Conservation (phyloP, 768 basidiomycete species). For the Erythrobasidium yunnanense region DNA sequence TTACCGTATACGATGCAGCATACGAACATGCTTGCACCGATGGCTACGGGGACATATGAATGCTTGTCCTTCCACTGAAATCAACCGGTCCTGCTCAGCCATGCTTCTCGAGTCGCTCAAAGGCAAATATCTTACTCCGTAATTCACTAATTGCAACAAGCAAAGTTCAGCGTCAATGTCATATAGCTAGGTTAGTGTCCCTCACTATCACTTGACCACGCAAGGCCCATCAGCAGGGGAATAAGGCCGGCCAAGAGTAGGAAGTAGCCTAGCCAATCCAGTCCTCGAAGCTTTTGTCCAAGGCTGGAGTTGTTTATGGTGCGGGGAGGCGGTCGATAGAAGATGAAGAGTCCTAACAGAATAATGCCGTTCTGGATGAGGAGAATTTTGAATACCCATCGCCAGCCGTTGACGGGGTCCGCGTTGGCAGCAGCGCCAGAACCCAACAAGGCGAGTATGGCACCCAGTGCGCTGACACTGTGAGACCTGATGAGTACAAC, state of each 20-base stretch:
- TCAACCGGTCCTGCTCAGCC: neutral
- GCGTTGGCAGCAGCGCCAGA: neutral
- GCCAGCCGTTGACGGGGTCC: constrained; percentile 14
- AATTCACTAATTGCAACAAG: too few species aligned
- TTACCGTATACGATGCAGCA: neutral
- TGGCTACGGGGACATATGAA: constrained; percentile 3
- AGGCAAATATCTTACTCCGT: neutral
- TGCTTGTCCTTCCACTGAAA: constrained; percentile 17
- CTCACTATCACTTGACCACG: constrained; percentile 3
- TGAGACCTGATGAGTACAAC: neutral
- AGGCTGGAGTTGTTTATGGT: neutral
- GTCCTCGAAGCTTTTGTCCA: neutral
- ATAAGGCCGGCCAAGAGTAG: constrained; percentile 5
- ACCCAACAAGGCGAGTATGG: neutral
- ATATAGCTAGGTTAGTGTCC: too few species aligned
- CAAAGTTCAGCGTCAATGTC: too few species aligned
- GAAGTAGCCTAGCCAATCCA: constrained; percentile 25
- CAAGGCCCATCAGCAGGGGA: constrained; percentile 17
- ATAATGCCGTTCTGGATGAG: constrained; percentile 1
- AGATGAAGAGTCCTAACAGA: neutral
- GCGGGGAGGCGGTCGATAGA: constrained; percentile 11
- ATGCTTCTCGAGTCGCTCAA: neutral
- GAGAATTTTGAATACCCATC: neutral
- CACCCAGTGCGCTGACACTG: too few species aligned
- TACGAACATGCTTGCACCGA: neutral